These are phyloP conservation scores for Yamadazyma insecticola DNA, from an alignment of 805 yeast species.

Conservation along the genomic window DNA sequence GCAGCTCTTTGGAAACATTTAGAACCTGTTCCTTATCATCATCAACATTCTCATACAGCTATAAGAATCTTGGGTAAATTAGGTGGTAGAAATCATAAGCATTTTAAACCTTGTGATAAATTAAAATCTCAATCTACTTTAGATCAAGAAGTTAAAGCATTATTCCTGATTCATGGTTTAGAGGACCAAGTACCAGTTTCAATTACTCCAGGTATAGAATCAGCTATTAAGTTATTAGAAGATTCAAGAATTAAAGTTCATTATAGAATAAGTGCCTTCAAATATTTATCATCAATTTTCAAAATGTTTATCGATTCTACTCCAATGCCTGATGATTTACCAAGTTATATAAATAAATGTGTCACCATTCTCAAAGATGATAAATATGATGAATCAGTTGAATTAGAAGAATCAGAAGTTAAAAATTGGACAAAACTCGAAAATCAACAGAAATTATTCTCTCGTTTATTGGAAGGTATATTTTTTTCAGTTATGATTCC, in stretches of 20 bases:
- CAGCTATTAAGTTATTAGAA: constrained; percentile 72
- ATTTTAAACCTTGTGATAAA: constrained; percentile 70
- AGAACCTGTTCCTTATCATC: constrained; percentile 90
- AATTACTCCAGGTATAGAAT: constrained; percentile 74
- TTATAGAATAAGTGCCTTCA: constrained; percentile 74
- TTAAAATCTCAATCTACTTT: constrained; percentile 49
- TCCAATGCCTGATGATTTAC: constrained; percentile 42
- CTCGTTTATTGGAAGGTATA: constrained; percentile 61
- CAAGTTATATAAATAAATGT: constrained; percentile 44
- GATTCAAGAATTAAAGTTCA: constrained; percentile 59
- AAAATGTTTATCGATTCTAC: constrained; percentile 61
- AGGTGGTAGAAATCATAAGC: constrained; percentile 92
- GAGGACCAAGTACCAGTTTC: constrained; percentile 58
- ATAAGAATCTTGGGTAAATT: constrained; percentile 88
- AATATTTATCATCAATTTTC: constrained; percentile 61
- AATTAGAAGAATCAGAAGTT: constrained; percentile 39
- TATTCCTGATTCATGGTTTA: constrained; percentile 69
- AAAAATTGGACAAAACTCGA: constrained; percentile 47
- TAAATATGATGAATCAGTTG: constrained; percentile 25
- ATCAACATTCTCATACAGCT: constrained; percentile 92
- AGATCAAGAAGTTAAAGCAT: constrained; percentile 68
- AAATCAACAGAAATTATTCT: constrained; percentile 61
- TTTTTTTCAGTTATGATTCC: constrained; percentile 75
- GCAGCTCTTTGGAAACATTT: constrained; percentile 87
- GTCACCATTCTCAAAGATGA: constrained; percentile 42